Evolutionary conservation across 192 early-diverging fungal genomes (phyloP), one percentile per base, ranked within the genome.

Genomic region (Gonapodya sp.): DNA sequence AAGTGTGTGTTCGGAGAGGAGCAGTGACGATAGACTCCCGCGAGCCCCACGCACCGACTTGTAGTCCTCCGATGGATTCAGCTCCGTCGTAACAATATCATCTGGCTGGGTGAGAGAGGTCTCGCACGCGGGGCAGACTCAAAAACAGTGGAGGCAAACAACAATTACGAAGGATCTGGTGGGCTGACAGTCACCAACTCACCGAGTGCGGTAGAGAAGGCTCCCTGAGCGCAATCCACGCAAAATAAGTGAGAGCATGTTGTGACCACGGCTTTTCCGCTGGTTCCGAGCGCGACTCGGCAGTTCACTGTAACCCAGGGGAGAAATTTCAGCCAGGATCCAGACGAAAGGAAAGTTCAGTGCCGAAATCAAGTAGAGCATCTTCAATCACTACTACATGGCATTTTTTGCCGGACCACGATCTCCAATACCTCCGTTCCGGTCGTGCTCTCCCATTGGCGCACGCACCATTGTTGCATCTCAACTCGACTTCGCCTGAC

Each of bases 101-200:
- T 89, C 86, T 91, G 82, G 86, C 78, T 85, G 81, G 0, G 84
- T 81, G 16, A 94, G 75, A 1, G 82, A 83, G 16, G 89, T 86
- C 36, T 89, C 86, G 80, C 92, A 94, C 0, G 90, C 91, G 1
- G 92, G 93, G 80, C 93, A 94, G 16, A 86, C 82, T 64, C 24
- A 24, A 64, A 64, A n/a, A 24, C 8, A 64, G 46, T 16, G 24
- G 46, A 16, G 46, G 24, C 8, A 64, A 64, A 24, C 8, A 16
- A 64, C 46, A 64, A 64, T 64, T 24, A 64, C n/a, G n/a, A n/a
- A n/a, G n/a, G n/a, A n/a, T n/a, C n/a, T 24, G 8, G 46, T 16
- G 46, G 46, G 8, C 8, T 64, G 8, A 16, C 46, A 8, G 24
- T 24, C 8, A 64, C 46, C 8, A 64, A 64, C 46, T 64, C 46